Conservation (phyloP, 1,139 yeast genomes). For the Candida glucosophila region DNA sequence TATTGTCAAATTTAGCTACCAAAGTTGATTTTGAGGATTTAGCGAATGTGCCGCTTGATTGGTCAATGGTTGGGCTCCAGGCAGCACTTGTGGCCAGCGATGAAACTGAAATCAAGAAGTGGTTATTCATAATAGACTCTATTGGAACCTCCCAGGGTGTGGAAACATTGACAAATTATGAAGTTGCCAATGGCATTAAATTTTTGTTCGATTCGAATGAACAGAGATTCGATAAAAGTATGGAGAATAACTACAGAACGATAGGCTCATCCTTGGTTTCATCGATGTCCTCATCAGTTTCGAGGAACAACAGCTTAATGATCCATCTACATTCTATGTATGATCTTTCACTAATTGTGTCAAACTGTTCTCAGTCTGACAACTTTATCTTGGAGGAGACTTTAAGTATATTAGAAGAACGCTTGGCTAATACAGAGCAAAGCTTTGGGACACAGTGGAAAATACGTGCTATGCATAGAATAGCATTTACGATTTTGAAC, state of each 20-base stretch:
- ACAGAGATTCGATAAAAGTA: no score
- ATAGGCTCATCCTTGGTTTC: constrained; percentile 58
- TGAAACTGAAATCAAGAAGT: constrained; percentile 39
- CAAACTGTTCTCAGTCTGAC: constrained; percentile 8
- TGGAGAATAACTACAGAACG: constrained; percentile 29
- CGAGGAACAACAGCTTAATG: constrained; percentile 48
- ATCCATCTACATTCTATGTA: constrained; percentile 63
- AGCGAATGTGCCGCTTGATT: constrained; percentile 32
- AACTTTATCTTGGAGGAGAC: constrained; percentile 8
- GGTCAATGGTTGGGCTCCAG: constrained; percentile 64
- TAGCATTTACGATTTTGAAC: constrained; percentile 40
- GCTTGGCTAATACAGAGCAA: constrained; percentile 47
- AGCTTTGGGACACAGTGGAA: constrained; percentile 59
- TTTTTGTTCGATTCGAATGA: constrained; percentile 35
- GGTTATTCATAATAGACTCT: constrained; percentile 39
- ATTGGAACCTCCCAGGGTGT: constrained; percentile 39
- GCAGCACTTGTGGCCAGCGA: constrained; percentile 67
- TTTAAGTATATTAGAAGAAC: constrained; percentile 19
- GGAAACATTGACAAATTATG: constrained; percentile 50
- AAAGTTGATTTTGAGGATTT: constrained; percentile 17
- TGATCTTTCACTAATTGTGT: constrained; percentile 41
- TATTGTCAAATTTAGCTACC: constrained; percentile 24
- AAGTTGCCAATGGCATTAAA: constrained; percentile 61
- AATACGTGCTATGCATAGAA: constrained; percentile 48
- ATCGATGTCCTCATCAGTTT: constrained; percentile 53